These are phyloP conservation scores for Lactifluus volemus DNA, from an alignment of 768 basidiomycete genomes.

Conservation along the genomic window DNA sequence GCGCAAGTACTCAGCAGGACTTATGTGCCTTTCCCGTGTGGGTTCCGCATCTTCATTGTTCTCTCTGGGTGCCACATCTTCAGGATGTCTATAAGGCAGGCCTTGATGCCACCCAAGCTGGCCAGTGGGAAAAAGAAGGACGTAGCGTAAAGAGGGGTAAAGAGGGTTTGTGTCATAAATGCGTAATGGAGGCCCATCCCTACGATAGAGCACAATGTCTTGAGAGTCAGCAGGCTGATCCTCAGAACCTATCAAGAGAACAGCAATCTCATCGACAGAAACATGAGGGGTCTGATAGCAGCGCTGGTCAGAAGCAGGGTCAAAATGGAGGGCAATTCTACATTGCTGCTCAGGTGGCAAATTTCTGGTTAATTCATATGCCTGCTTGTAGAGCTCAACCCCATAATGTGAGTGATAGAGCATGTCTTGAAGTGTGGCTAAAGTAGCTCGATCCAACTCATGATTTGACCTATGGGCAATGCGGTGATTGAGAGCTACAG, in stretches of 20 bases:
- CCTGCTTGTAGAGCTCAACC: no score
- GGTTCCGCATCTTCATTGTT: no score
- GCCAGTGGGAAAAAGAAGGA: slow-evolving; percentile 3
- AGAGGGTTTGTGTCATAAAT: background rate
- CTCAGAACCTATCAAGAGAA: background rate
- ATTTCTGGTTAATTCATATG: no score
- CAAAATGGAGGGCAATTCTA: slow-evolving; percentile 20
- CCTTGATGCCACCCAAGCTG: background rate
- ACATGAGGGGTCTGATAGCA: background rate
- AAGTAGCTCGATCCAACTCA: background rate
- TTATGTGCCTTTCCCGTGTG: background rate
- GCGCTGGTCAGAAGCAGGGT: background rate
- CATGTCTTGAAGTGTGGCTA: no score
- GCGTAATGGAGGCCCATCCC: background rate
- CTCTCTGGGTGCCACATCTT: no score
- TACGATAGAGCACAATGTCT: background rate
- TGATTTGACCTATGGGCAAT: background rate
- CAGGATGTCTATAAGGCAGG: background rate
- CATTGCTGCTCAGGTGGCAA: no score
- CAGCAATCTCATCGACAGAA: background rate
- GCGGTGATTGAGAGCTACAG: background rate
- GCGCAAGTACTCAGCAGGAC: background rate
- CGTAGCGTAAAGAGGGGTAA: background rate
- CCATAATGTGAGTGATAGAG: no score
- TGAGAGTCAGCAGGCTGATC: background rate